Conservation (phyloP, 495 filamentous ascomycete genomes). For the Ramalina peruviana region DNA sequence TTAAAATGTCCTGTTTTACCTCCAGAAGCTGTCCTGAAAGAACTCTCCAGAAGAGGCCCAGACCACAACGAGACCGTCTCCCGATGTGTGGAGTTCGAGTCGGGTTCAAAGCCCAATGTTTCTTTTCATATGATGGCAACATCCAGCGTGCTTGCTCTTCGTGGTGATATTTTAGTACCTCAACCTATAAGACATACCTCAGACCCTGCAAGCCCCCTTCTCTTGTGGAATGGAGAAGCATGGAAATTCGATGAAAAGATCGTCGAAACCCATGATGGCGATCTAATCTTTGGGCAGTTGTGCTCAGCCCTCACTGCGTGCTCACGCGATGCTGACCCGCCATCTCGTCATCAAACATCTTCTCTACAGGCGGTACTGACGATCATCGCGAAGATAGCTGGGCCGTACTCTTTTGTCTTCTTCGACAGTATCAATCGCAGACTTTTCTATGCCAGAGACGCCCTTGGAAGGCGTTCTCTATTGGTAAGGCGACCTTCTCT, state of each 20-base stretch:
- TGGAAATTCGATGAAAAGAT: slow-evolving; percentile 53
- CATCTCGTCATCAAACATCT: slow-evolving; percentile 8
- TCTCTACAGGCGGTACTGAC: slow-evolving; percentile 26
- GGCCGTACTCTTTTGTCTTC: slow-evolving; percentile 87
- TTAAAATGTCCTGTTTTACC: slow-evolving; percentile 21
- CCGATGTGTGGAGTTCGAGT: slow-evolving; percentile 10
- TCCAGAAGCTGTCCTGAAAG: slow-evolving; percentile 25
- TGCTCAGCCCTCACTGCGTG: background rate
- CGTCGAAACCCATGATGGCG: slow-evolving; percentile 62
- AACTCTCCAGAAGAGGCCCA: slow-evolving; percentile 41
- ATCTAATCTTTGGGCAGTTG: slow-evolving; percentile 52
- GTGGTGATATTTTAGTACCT: slow-evolving; percentile 52
- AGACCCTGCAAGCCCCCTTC: slow-evolving; percentile 42
- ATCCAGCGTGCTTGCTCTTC: slow-evolving; percentile 75
- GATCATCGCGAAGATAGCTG: slow-evolving; percentile 51
- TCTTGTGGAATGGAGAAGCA: slow-evolving; percentile 99
- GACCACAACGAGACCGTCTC: slow-evolving; percentile 30
- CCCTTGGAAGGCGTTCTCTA: slow-evolving; percentile 73
- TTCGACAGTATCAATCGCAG: slow-evolving; percentile 47
- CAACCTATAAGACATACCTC: slow-evolving; percentile 57
- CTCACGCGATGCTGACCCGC: slow-evolving; percentile 1
- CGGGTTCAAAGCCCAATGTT: background rate
- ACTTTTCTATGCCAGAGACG: slow-evolving; percentile 73
- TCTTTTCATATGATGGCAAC: slow-evolving; percentile 41
- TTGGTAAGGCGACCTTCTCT: slow-evolving; percentile 35